Evolutionary conservation across 208 protist species (phyloP), one percentile per base, ranked within the genome.

Genomic region (Kentomonas sorsogonicus): DNA sequence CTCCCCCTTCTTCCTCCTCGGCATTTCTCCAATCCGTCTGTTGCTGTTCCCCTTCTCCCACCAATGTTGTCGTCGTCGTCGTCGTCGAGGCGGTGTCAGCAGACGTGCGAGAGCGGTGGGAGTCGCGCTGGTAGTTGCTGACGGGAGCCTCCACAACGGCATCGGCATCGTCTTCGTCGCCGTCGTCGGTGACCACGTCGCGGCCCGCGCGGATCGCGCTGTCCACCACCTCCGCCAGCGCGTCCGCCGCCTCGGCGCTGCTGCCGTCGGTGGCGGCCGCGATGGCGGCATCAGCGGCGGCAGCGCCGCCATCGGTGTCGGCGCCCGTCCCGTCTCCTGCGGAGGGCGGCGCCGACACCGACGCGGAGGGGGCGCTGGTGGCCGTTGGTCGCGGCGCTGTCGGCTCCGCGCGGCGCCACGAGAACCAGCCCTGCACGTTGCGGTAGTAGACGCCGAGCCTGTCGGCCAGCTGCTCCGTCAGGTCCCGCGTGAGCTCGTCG

Each of bases 401-500:
- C 40, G 2, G 54, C 45, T 38, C 44, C 53, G 25, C 38, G 9
- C 29, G 3, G n/a, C 60, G 40, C 59, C 53, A 63, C 3, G 27
- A 52, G 45, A 69, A 71, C 69, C 69, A 76, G 54, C 53, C 52
- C 40, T 62, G 64, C 5, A 76, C 60, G 43, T 61, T 66, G 31
- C 58, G 59, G 51, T 60, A 66, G 5, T 63, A 18, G 18, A 23
- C 13, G 18, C 53, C 52, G 25, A 62, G 25, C 39, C 61, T 57
- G 44, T 72, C 38, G 29, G 69, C 38, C 13, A 88, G 39, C 22
- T 65, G 58, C 20, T 67, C 23, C 38, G 59, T 36, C 29, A 69
- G 65, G 26, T 87, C 72, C 58, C 69, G 70, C 22, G 68, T 64
- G 29, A 83, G 59, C 48, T 85, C 66, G 44, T 79, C 72, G 0